Base-by-base conservation (phyloP, 208 protist species). In the Willaertia magna region DNA sequence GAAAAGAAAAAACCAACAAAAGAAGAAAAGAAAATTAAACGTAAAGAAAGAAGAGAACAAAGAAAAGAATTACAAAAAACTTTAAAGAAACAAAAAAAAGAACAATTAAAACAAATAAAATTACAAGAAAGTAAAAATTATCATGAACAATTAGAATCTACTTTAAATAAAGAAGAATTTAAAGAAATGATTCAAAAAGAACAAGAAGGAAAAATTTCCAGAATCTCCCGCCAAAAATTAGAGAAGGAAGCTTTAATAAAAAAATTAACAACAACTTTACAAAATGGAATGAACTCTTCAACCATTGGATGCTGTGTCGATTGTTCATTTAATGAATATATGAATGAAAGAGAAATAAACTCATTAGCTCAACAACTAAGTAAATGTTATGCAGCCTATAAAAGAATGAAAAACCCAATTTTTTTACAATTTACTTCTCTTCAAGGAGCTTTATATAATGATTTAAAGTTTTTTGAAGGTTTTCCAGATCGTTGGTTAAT, bases 251-350 rank as follows among this genome's bases (percentile, higher is more conserved):
- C 26, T 11, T 11, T 67, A 6, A 18, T 34, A 0, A 67, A 34
- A 22, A 67, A 67, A 30, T 67, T 67, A 30, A 18, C 26, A 67
- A 16, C 26, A 34, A 26, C n/a, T 6, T 34, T 30, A n/a, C 9
- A 18, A 9, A 67, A 26, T 67, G 55, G 55, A 22, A 18, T 67
- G 12, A 34, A 16, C 55, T 34, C 26, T 67, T 16, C 26, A 34
- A 34, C 22, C 18, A 67, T 34, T 34, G 55, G 26, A 1, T 67
- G 55, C 55, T 34, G 44, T 81, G 44, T 81, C 22, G 76, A 81
- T 49, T 81, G 76, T 30, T 51, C 40, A 4, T 81, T 81, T 51
- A 81, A 81, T 81, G 76, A 81, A 30, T 51, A 81, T 2, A 81
- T 81, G 76, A 81, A 12, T 2, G 11, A 30, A 4, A 26, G 3